Conservation (phyloP, 352 stramenopile genomes). For the Globisporangium polare region DNA sequence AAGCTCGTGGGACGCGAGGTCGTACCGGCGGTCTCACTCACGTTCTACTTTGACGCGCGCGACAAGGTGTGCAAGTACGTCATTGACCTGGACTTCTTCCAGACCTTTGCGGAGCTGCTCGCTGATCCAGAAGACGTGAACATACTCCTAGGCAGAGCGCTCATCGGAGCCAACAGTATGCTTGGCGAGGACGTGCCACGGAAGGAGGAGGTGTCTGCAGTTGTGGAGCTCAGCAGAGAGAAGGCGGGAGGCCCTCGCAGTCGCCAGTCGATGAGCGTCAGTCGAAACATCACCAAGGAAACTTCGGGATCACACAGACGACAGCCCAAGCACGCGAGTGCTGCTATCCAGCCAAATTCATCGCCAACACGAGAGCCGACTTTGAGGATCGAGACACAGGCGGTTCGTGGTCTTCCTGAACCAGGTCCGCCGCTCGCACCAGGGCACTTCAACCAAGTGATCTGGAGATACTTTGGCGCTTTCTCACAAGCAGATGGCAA, state of each 20-base stretch:
- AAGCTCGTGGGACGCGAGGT: conserved; percentile 23
- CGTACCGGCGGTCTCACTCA: neutral
- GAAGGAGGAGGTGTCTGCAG: neutral
- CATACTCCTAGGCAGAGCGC: conserved; percentile 9
- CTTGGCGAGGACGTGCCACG: conserved; percentile 10
- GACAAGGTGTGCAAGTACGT: conserved; percentile 19
- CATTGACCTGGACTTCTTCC: conserved; percentile 24
- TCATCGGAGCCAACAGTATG: conserved; percentile 28
- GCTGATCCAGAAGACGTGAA: conserved; percentile 16
- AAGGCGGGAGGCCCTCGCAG: neutral
- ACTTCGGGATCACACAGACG: too few relatives aligned
- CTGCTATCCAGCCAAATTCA: neutral
- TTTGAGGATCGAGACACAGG: neutral
- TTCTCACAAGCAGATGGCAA: neutral
- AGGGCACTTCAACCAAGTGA: neutral
- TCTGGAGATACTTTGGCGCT: conserved; percentile 3
- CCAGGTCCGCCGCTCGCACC: neutral
- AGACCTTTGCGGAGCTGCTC: conserved; percentile 17
- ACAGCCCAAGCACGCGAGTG: neutral
- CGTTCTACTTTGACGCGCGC: conserved; percentile 23
- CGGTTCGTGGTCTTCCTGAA: neutral
- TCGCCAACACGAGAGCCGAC: too few relatives aligned
- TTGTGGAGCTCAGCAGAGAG: neutral
- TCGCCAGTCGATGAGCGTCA: neutral
- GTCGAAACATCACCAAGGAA: neutral